Base-by-base conservation (phyloP, 2,329 filamentous ascomycete genomes). In the Ophiocordyceps robertsii region DNA sequence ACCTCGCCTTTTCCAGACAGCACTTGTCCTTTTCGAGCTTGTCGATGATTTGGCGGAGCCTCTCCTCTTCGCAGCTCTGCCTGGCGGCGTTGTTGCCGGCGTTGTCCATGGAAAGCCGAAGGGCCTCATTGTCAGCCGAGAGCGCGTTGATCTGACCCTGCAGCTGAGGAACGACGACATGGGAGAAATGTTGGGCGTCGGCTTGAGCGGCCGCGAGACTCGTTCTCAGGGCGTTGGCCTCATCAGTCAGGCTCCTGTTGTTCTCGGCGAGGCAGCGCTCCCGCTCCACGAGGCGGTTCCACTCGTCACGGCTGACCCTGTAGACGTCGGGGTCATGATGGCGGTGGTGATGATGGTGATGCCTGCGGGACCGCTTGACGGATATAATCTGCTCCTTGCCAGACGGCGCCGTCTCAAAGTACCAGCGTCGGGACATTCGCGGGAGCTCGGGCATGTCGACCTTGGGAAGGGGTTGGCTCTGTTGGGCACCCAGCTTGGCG, bases 101-200 rank as follows among this genome's bases (percentile, higher is more conserved):
- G 27, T 51, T 57, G 29, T 66, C 62, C 32, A 61, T 46, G 7
- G 58, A 56, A n/a, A 56, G 58, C 12, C 64, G 60, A 6, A 70
- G 57, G 8, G 57, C 53, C 14, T 57, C 53, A 47, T 68, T 68
- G 29, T 69, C 64, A 14, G 56, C 56, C 3, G 51, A 47, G 5
- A 70, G 59, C 10, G 53, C 47, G 30, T 51, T 52, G 42, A 66
- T 55, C 44, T 64, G 58, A n/a, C 51, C 53, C 45, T 64, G 56
- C 2, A 69, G 57, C 35, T 62, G 51, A 1, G 60, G 60, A 6
- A 65, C 49, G 44, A 59, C 53, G 45, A 55, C 52, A 21, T 56
- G 52, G 24, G 49, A 44, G 6, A 64, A 52, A 21, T 58, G 55
- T 31, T 61, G 57, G 24, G 54, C 51, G 30, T 68, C 65, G 27